Percentiles rank a stretch among this genome's conserved stretches.
These are phyloP conservation scores for Dothistroma pini DNA, from an alignment of 2,329 filamentous ascomycete genomes.

Conservation along the genomic window DNA sequence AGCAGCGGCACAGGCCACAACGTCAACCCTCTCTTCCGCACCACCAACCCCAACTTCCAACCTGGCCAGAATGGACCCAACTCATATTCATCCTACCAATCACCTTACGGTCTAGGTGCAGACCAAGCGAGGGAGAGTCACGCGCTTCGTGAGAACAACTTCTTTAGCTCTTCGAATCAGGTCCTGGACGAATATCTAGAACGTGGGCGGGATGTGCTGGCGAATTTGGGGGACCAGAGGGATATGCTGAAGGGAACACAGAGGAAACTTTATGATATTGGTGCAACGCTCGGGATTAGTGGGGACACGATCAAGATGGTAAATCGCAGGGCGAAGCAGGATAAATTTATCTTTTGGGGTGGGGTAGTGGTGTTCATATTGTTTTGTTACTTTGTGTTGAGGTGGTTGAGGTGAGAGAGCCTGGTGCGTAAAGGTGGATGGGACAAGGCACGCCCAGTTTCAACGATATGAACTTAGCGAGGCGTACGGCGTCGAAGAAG, in stretches of 20 bases:
- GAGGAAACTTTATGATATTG: conserved; percentile 82
- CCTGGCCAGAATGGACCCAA: conserved; percentile 36
- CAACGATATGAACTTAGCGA: background rate
- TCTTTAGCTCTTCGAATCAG: conserved; percentile 75
- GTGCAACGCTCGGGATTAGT: conserved; percentile 87
- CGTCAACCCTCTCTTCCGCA: conserved; percentile 37
- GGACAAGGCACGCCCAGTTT: too few species aligned
- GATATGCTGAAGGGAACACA: conserved; percentile 97
- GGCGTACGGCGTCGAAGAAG: too few species aligned
- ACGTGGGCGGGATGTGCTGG: conserved; percentile 81
- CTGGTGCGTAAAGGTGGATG: too few species aligned
- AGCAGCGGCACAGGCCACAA: conserved; percentile 30
- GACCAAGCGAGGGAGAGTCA: conserved; percentile 62
- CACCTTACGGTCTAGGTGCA: conserved; percentile 34
- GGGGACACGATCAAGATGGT: conserved; percentile 98
- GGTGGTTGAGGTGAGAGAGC: conserved; percentile 65
- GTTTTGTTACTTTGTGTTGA: conserved; percentile 89
- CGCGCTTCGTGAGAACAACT: conserved; percentile 82
- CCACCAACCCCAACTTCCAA: conserved; percentile 35
- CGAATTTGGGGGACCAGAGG: conserved; percentile 81
- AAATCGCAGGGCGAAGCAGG: conserved; percentile 83
- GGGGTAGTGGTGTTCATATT: conserved; percentile 81
- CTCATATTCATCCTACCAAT: conserved; percentile 38
- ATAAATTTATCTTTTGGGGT: conserved; percentile 96
- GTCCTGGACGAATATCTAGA: conserved; percentile 94